Evolutionary conservation across 352 stramenopile genomes (phyloP).

Genomic region (Phytophthora syringae): DNA sequence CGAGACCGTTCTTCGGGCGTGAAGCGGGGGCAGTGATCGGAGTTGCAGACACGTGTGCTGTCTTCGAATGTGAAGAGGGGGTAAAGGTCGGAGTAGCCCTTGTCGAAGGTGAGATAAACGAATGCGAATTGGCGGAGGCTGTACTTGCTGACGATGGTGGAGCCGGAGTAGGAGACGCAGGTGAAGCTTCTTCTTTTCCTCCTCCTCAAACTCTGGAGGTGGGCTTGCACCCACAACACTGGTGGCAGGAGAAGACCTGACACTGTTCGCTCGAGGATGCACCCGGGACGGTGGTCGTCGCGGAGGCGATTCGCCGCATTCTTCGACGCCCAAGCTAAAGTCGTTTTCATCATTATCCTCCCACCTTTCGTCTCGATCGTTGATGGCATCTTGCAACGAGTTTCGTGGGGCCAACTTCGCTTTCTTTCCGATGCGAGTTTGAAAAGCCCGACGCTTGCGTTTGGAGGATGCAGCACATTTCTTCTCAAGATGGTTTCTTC

Average conservation of each 20-base stretch:
- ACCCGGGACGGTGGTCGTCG: conserved; percentile 30
- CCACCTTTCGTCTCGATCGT: conserved; percentile 4
- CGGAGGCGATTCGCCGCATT: conserved; percentile 34
- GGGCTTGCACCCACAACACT: conserved; percentile 20
- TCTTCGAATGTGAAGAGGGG: neutral
- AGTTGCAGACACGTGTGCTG: neutral
- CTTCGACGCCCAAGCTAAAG: conserved; percentile 29
- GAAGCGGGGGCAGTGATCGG: neutral
- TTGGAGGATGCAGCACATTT: neutral
- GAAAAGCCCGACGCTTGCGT: neutral
- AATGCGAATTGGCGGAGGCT: conserved; percentile 1
- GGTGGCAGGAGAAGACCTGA: conserved; percentile 20
- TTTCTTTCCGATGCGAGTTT: conserved; percentile 19
- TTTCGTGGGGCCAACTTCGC: conserved; percentile 16
- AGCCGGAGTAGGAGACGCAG: neutral
- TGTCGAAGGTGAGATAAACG: conserved; percentile 14
- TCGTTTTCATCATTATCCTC: conserved; percentile 30
- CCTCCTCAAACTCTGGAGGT: neutral
- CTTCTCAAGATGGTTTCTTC: conserved; percentile 10
- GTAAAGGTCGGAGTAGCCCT: neutral
- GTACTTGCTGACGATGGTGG: neutral
- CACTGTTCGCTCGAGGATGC: conserved; percentile 23
- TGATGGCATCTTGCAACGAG: conserved; percentile 7
- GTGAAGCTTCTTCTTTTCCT: conserved; percentile 7
- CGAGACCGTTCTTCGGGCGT: conserved; percentile 1